These are phyloP conservation scores for Cercophora scortea DNA, from an alignment of 495 filamentous ascomycete genomes.

Conservation along the genomic window DNA sequence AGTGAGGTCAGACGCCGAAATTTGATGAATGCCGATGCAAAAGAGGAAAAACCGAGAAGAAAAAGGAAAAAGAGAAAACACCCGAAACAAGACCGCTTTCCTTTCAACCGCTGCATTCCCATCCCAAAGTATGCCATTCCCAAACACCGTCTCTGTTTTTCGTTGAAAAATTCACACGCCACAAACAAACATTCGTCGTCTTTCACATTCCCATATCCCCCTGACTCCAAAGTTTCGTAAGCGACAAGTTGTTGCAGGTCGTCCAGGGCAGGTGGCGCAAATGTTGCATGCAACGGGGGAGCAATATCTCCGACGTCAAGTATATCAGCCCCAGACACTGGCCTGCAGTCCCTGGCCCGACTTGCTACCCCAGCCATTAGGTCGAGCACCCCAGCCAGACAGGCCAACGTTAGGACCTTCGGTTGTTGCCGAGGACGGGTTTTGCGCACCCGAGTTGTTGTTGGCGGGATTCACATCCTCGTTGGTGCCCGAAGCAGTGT, in stretches of 20 bases:
- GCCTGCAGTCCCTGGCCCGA: slow-evolving; percentile 62
- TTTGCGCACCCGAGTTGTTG: slow-evolving; percentile 16
- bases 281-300: no score
- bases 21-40: slow-evolving; percentile 1
- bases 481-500: slow-evolving; percentile 42
- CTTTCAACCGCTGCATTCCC: background rate
- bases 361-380: slow-evolving; percentile 70
- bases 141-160: slow-evolving; percentile 1
- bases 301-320: background rate
- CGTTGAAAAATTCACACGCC: background rate
- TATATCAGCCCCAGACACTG: slow-evolving; percentile 65
- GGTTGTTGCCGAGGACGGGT: slow-evolving; percentile 30
- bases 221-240: slow-evolving; percentile 6
- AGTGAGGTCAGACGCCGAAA: slow-evolving; percentile 5
- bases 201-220: background rate
- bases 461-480: slow-evolving; percentile 24
- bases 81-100: background rate
- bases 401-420: slow-evolving; percentile 30
- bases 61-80: slow-evolving; percentile 1
- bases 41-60: slow-evolving; percentile 1
- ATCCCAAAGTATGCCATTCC: background rate
- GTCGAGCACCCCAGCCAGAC: slow-evolving; percentile 62
- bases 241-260: background rate
- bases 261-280: background rate
- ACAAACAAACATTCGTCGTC: background rate